Evolutionary conservation across 768 basidiomycete species (phyloP).

Genomic region (Infundibulicybe gibba): DNA sequence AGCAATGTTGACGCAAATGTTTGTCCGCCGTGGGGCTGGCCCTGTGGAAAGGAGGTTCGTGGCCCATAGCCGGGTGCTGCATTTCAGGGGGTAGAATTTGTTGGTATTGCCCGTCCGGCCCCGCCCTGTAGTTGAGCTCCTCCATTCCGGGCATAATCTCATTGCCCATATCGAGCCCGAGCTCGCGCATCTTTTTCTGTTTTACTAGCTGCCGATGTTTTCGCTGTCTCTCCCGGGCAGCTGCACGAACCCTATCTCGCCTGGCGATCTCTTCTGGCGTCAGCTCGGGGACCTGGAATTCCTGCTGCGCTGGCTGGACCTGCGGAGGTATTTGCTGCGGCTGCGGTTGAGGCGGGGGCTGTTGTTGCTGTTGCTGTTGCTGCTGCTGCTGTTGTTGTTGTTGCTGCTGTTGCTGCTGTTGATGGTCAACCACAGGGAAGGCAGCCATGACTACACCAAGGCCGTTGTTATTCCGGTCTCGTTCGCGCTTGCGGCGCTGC

Average conservation of each 20-base stretch:
- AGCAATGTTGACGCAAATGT: conserved; percentile 78
- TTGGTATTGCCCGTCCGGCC: conserved; percentile 42
- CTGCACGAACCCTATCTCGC: conserved; percentile 68
- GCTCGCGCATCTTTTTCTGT: conserved; percentile 75
- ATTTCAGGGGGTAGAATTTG: conserved; percentile 39
- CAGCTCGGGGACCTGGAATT: conserved; percentile 26
- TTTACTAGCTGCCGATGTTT: conserved; percentile 81
- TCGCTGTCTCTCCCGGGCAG: conserved; percentile 77
- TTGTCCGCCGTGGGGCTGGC: conserved; percentile 58
- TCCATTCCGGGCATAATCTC: conserved; percentile 64
- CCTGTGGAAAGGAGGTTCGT: conserved; percentile 65
- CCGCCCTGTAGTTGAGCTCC: conserved; percentile 61
- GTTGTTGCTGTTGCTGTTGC: conserved; percentile 15
- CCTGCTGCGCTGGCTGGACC: conserved; percentile 13
- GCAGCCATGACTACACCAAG: conserved; percentile 36
- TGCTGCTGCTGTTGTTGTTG: conserved; percentile 3
- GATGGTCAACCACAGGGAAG: conserved; percentile 29
- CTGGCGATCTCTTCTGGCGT: conserved; percentile 64
- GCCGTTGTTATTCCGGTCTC: conserved; percentile 40
- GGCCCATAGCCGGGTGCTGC: conserved; percentile 24
- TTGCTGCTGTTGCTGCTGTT: conserved; percentile 14
- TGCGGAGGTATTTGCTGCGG: conserved; percentile 28
- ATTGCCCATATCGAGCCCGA: conserved; percentile 81
- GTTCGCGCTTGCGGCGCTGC: conserved; percentile 80
- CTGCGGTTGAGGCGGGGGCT: conserved; percentile 20